Conservation (phyloP, 2,329 filamentous ascomycete genomes). For the Curvularia eragrostidis region DNA sequence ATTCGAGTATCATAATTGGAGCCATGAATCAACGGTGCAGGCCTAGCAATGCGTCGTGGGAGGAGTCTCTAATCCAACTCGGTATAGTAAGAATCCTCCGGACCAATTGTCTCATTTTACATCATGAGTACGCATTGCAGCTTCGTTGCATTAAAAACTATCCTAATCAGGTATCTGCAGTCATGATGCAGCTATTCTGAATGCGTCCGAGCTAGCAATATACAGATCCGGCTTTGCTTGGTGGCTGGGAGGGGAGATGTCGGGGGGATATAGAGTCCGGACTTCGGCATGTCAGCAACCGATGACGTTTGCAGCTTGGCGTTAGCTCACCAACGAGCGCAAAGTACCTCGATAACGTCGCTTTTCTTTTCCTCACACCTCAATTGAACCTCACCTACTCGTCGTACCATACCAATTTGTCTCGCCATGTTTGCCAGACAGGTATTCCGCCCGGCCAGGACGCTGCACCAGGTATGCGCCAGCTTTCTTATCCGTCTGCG, state of each 20-base stretch:
- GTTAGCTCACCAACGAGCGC: constrained; percentile 20
- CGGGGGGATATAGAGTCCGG: constrained; percentile 8
- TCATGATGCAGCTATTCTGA: not conserved
- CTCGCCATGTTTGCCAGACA: constrained; percentile 54
- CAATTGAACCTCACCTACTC: constrained; percentile 18
- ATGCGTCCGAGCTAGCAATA: not conserved
- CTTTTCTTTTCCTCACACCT: constrained; percentile 8
- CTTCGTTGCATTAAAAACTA: not conserved
- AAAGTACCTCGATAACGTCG: constrained; percentile 16
- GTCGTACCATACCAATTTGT: constrained; percentile 32
- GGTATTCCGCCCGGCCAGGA: constrained; percentile 52
- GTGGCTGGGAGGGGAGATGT: not conserved
- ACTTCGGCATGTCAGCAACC: constrained; percentile 14
- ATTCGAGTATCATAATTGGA: no score
- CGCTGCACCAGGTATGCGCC: constrained; percentile 50
- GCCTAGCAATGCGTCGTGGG: not conserved
- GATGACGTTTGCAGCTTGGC: constrained; percentile 43
- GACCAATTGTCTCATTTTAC: not conserved
- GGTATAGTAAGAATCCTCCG: not conserved
- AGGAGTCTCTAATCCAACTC: not conserved
- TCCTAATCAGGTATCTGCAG: not conserved
- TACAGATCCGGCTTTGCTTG: not conserved
- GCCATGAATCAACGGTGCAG: not conserved
- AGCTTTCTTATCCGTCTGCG: constrained; percentile 17
- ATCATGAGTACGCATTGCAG: not conserved